Conservation (phyloP, 2,329 filamentous ascomycete species). For the Cordyceps pruinosa region DNA sequence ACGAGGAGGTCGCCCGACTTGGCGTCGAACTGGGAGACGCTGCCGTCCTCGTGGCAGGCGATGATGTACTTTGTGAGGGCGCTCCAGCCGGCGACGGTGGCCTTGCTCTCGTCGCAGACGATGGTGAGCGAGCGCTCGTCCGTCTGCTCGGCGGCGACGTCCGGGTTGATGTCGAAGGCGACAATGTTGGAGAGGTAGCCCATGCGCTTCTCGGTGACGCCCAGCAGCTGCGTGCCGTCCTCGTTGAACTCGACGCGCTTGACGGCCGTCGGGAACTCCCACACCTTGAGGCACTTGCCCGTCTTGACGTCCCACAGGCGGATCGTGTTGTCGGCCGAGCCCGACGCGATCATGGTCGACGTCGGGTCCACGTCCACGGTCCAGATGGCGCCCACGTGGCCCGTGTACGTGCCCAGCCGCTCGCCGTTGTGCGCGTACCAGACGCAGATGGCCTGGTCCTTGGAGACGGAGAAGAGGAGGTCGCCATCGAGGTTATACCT, state of each 20-base stretch:
- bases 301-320: slow-evolving; percentile 93
- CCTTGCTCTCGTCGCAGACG: slow-evolving; percentile 91
- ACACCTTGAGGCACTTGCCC: slow-evolving; percentile 88
- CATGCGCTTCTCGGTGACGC: slow-evolving; percentile 98
- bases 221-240: slow-evolving; percentile 82
- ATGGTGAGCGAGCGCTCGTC: slow-evolving; percentile 81
- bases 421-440: slow-evolving; percentile 99
- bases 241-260: slow-evolving; percentile 97
- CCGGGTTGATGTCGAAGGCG: slow-evolving; percentile 81
- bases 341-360: slow-evolving; percentile 84
- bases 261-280: slow-evolving; percentile 95
- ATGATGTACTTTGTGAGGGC: slow-evolving; percentile 95
- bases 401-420: slow-evolving; percentile 91
- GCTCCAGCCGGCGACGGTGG: slow-evolving; percentile 94
- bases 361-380: slow-evolving; percentile 95
- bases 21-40: slow-evolving; percentile 81
- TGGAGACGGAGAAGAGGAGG: slow-evolving; percentile 89
- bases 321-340: slow-evolving; percentile 97
- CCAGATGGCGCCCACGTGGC: slow-evolving; percentile 97
- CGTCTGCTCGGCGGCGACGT: slow-evolving; percentile 74
- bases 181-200: slow-evolving; percentile 91
- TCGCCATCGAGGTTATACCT: slow-evolving; percentile 94
- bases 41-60: slow-evolving; percentile 93
- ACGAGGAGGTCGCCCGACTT: slow-evolving; percentile 82
- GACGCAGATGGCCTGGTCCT: slow-evolving; percentile 93